Conservation (phyloP, 441 rosid genomes). For the Pelargonium australe region DNA sequence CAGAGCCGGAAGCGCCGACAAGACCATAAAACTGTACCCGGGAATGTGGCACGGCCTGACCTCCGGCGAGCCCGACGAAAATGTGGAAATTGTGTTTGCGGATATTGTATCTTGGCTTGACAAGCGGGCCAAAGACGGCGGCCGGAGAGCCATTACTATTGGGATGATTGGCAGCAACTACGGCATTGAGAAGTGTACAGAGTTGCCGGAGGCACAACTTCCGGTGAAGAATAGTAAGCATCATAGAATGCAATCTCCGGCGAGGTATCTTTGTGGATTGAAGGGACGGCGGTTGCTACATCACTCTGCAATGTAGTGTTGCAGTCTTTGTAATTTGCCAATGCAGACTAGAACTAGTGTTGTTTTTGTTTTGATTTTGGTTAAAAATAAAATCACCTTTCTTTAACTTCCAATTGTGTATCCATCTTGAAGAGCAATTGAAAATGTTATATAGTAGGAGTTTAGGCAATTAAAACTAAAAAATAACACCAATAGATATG, state of each 20-base stretch:
- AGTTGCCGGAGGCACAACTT: neutral
- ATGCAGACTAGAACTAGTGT: neutral
- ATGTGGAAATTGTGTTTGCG: constrained; percentile 59
- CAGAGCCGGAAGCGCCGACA: constrained; percentile 66
- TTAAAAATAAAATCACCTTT: neutral
- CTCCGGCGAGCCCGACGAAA: constrained; percentile 71
- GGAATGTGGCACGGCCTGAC: constrained; percentile 96
- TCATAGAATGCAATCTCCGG: constrained; percentile 9
- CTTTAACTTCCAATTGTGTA: neutral
- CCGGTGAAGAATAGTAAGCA: neutral
- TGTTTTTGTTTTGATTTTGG: too few relatives aligned
- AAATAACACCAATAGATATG: too few relatives aligned
- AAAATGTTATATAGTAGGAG: too few relatives aligned
- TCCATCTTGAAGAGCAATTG: neutral
- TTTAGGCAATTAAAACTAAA: too few relatives aligned
- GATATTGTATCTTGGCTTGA: constrained; percentile 77
- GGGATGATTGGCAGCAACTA: constrained; percentile 25
- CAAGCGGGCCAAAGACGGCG: constrained; percentile 29
- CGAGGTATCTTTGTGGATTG: constrained; percentile 50
- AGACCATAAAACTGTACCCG: constrained; percentile 60
- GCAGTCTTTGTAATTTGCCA: neutral
- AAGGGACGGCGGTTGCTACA: constrained; percentile 46
- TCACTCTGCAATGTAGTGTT: constrained; percentile 53
- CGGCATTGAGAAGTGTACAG: constrained; percentile 23
- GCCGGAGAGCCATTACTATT: constrained; percentile 6